A percentile compares a stretch with the other conserved stretches of the same genome.
Evolutionary conservation across 768 basidiomycete genomes (phyloP).

Genomic region (Rhodotorula babjevae): DNA sequence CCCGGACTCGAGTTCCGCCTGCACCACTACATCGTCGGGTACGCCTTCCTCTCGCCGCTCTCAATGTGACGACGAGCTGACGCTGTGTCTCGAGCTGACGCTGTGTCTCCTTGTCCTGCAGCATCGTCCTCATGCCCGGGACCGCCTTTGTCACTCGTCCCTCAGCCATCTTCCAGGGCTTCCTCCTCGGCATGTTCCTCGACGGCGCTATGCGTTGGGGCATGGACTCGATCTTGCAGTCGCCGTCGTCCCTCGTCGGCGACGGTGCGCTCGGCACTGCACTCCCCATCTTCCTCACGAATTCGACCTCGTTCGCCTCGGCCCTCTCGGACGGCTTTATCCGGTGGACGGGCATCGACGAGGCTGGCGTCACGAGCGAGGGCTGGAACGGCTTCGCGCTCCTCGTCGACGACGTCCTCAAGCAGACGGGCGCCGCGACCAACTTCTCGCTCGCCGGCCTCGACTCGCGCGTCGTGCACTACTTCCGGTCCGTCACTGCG

Average conservation of each 20-base stretch:
- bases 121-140: conserved; percentile 65
- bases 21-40: conserved; percentile 75
- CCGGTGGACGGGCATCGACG: conserved; percentile 55
- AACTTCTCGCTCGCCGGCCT: conserved; percentile 67
- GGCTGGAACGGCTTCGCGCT: conserved; percentile 72
- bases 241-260: conserved; percentile 62
- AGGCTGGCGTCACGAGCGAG: background rate
- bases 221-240: conserved; percentile 73
- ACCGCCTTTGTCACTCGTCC: conserved; percentile 76
- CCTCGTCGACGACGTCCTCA: conserved; percentile 73
- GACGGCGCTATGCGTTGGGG: conserved; percentile 60
- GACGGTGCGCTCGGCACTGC: conserved; percentile 67
- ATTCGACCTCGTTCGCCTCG: conserved; percentile 58
- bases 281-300: conserved; percentile 65
- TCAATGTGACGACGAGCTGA: background rate
- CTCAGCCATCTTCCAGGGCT: conserved; percentile 73
- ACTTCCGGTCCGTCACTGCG: conserved; percentile 58
- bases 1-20: conserved; percentile 66
- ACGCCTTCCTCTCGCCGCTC: background rate
- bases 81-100: background rate
- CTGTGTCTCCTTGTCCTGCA: background rate
- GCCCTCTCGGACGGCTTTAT: conserved; percentile 51
- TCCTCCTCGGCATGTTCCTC: conserved; percentile 71
- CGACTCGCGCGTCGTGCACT: conserved; percentile 60
- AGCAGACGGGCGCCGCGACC: conserved; percentile 64